Conservation (phyloP, 208 protist genomes). For the Borovskyia barvae region DNA sequence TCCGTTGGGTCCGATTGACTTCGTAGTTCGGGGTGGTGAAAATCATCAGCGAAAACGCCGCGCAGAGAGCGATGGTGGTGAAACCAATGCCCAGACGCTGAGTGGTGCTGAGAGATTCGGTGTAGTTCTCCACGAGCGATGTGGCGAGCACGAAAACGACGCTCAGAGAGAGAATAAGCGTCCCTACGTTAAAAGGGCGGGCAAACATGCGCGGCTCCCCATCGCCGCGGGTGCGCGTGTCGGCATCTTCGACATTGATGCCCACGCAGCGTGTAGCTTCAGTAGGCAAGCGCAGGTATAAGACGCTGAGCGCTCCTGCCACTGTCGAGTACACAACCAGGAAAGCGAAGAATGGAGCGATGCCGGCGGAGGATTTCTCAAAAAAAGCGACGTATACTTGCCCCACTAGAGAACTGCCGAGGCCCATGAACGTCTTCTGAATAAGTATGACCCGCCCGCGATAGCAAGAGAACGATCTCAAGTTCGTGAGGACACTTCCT, state of each 20-base stretch:
- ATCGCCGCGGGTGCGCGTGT: conserved; percentile 39
- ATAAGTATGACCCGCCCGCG: conserved; percentile 76
- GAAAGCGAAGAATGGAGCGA: conserved; percentile 70
- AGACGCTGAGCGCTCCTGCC: conserved; percentile 49
- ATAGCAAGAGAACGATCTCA: conserved; percentile 73
- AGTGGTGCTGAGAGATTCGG: conserved; percentile 18
- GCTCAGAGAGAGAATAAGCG: conserved; percentile 37
- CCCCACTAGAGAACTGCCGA: conserved; percentile 72
- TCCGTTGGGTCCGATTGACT: conserved; percentile 34
- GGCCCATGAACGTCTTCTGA: conserved; percentile 88
- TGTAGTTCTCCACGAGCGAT: conserved; percentile 54
- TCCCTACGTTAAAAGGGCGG: conserved; percentile 66
- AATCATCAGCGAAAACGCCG: conserved; percentile 66
- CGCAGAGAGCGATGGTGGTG: conserved; percentile 38
- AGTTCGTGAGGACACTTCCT: conserved; percentile 70
- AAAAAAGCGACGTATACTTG: conserved; percentile 80
- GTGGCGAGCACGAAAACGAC: conserved; percentile 49
- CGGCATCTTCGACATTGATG: conserved; percentile 55
- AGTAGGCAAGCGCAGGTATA: conserved; percentile 53
- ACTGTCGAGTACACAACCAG: conserved; percentile 50
- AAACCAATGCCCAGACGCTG: conserved; percentile 43
- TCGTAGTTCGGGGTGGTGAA: conserved; percentile 64
- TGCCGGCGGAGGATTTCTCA: conserved; percentile 28
- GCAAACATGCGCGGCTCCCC: conserved; percentile 57
- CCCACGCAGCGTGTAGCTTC: conserved; percentile 52